Evolutionary conservation across 371 early-diverging fungal genomes (phyloP).

Genomic region (Zopfochytrium polystomum): DNA sequence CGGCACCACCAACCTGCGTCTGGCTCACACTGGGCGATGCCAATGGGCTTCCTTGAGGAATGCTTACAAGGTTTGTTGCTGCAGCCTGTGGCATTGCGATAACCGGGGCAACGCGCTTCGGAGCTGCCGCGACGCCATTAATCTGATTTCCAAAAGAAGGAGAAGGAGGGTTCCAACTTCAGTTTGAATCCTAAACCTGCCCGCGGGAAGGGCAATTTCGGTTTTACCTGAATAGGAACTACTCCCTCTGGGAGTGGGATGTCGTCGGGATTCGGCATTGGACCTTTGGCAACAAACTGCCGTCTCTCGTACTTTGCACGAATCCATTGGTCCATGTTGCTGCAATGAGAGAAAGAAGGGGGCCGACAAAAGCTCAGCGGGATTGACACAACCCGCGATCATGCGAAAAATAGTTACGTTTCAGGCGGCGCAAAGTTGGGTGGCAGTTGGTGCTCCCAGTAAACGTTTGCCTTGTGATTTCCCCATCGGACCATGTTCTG

Average conservation of each 20-base stretch:
- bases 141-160: no score
- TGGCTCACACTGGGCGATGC: no score
- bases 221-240: constrained; percentile 1
- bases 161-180: no score
- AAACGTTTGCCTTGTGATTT: constrained; percentile 74
- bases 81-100: no score
- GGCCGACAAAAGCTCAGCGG: background rate
- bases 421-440: constrained; percentile 58
- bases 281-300: constrained; percentile 66
- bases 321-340: constrained; percentile 87
- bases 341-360: background rate
- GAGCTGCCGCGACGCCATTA: background rate
- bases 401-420: constrained; percentile 54
- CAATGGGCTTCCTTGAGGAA: no score
- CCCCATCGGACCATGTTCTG: no score
- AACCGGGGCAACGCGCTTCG: background rate
- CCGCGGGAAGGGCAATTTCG: background rate
- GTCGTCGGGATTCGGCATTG: constrained; percentile 72
- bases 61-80: no score
- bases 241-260: constrained; percentile 32
- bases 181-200: no score
- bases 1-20: no score
- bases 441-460: constrained; percentile 47
- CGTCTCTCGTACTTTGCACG: constrained; percentile 91
- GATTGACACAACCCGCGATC: constrained; percentile 3